These are phyloP conservation scores for Kockovaella imperatae DNA, from an alignment of 768 basidiomycete genomes.

Conservation along the genomic window DNA sequence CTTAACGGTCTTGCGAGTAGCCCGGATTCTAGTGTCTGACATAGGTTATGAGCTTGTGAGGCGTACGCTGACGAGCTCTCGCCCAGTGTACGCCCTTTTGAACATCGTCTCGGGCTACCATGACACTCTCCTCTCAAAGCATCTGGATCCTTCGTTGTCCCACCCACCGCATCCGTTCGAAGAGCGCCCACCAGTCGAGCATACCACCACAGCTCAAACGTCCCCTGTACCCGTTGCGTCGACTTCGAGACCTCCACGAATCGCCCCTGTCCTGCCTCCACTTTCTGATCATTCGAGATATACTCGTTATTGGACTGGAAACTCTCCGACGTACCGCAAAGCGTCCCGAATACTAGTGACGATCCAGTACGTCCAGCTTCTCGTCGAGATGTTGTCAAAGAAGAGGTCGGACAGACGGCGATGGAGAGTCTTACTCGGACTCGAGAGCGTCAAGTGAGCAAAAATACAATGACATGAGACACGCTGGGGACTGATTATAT, in stretches of 20 bases:
- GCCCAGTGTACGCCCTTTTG: constrained; percentile 71
- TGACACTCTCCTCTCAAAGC: constrained; percentile 74
- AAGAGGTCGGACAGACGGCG: constrained; percentile 58
- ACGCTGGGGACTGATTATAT: neutral
- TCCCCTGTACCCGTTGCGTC: neutral
- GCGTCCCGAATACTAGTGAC: constrained; percentile 66
- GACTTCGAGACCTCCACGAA: neutral
- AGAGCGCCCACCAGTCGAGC: neutral
- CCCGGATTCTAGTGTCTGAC: neutral
- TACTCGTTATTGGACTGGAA: constrained; percentile 77
- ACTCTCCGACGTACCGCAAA: constrained; percentile 65
- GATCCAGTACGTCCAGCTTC: constrained; percentile 69
- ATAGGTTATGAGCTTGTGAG: neutral
- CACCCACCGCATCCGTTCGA: constrained; percentile 37
- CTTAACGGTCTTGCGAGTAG: neutral
- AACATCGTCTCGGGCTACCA: constrained; percentile 90
- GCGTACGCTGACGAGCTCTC: neutral
- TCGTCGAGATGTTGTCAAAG: constrained; percentile 80
- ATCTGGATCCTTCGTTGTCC: constrained; percentile 58
- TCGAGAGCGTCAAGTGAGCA: constrained; percentile 79
- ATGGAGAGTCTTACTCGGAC: constrained; percentile 67
- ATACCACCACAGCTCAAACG: neutral
- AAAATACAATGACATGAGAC: neutral
- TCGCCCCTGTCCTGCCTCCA: constrained; percentile 20
- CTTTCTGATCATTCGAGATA: constrained; percentile 67